These are phyloP conservation scores for Sporothrix sp. DNA, from an alignment of 2,329 filamentous ascomycete species.

Conservation along the genomic window DNA sequence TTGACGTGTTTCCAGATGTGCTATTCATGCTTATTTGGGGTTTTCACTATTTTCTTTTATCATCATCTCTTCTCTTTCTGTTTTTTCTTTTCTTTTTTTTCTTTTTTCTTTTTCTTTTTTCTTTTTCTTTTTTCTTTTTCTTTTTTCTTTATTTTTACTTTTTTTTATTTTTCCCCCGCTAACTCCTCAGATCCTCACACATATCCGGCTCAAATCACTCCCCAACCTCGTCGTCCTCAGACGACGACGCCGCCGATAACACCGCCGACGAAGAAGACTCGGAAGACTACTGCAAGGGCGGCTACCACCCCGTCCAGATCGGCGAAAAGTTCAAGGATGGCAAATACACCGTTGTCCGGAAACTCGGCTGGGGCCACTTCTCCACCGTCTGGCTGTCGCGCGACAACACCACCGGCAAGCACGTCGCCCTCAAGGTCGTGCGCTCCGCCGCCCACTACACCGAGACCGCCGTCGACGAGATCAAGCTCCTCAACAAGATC, in stretches of 20 bases:
- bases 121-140: no score
- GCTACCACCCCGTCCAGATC: slow-evolving; percentile 89
- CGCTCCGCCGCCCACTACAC: slow-evolving; percentile 97
- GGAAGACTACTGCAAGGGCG: slow-evolving; percentile 98
- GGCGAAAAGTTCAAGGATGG: slow-evolving; percentile 97
- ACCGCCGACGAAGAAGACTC: slow-evolving; percentile 98
- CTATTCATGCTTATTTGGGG: no score
- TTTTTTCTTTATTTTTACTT: no score
- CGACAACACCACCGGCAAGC: slow-evolving; percentile 82
- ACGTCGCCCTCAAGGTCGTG: slow-evolving; percentile 96
- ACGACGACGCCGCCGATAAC: slow-evolving; percentile 78
- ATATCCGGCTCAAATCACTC: slow-evolving; percentile 57
- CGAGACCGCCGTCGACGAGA: slow-evolving; percentile 97
- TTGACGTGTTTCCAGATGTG: no score
- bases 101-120: no score
- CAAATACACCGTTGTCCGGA: slow-evolving; percentile 91
- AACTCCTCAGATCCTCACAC: slow-evolving; percentile 41
- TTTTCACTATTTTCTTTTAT: no score
- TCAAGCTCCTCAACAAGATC: slow-evolving; percentile 95
- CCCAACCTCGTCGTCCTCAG: slow-evolving; percentile 65
- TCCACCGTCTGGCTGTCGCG: slow-evolving; percentile 84
- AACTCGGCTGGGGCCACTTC: slow-evolving; percentile 97
- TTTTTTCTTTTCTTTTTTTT: no score
- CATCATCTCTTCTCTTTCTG: no score
- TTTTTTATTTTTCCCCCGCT: slow-evolving; percentile 13